These are phyloP conservation scores for Ambrosiella beaveri DNA, from an alignment of 2,329 filamentous ascomycete species.

Conservation along the genomic window DNA sequence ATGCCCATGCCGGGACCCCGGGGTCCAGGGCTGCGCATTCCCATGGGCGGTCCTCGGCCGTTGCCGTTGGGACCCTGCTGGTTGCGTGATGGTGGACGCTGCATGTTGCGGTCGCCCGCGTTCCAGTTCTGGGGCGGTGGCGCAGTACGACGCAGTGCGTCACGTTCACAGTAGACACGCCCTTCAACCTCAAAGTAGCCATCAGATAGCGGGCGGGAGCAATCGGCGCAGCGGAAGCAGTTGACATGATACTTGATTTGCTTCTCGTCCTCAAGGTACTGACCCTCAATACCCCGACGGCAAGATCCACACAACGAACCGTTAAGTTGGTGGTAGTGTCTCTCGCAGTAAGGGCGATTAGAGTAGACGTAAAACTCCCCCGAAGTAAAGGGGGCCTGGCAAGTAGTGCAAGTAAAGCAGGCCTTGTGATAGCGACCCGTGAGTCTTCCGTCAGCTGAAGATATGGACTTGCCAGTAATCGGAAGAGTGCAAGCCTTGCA, in stretches of 20 bases:
- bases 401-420: constrained; percentile 84
- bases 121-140: constrained; percentile 1
- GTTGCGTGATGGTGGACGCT: constrained; percentile 6
- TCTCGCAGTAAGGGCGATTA: constrained; percentile 77
- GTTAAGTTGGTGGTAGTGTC: constrained; percentile 85
- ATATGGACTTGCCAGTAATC: constrained; percentile 83
- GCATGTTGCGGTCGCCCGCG: constrained; percentile 11
- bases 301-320: constrained; percentile 70
- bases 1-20: constrained; percentile 11
- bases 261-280: constrained; percentile 72
- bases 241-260: constrained; percentile 67
- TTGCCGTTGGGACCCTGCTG: constrained; percentile 2
- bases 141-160: constrained; percentile 45
- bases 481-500: constrained; percentile 67
- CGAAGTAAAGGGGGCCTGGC: constrained; percentile 63
- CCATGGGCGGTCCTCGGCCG: constrained; percentile 15
- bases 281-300: constrained; percentile 74
- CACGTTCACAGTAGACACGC: constrained; percentile 67
- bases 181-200: constrained; percentile 86
- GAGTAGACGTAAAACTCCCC: constrained; percentile 83
- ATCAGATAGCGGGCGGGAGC: constrained; percentile 53
- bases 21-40: constrained; percentile 15
- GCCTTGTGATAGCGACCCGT: constrained; percentile 89
- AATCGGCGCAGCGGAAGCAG: constrained; percentile 75
- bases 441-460: constrained; percentile 78